phyloP scores from a whole-genome alignment of 345 rosid genomes.

The Eucalyptus lansdowneana region DNA sequence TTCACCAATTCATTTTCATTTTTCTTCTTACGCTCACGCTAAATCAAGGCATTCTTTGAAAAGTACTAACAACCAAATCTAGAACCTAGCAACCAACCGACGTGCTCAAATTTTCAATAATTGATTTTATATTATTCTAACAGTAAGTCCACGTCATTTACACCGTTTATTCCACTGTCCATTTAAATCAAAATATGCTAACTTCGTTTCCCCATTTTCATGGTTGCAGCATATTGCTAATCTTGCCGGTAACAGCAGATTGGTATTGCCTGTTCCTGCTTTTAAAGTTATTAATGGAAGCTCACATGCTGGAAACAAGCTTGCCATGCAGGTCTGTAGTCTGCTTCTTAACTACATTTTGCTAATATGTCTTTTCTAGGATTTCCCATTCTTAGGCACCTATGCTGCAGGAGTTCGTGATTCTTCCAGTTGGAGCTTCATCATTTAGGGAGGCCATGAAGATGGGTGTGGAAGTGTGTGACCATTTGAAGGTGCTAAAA shows the following conservation, averaged over 20 bases:
- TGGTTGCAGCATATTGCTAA: constrained; percentile 72
- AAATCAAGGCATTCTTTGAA: too few relatives aligned
- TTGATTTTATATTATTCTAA: too few relatives aligned
- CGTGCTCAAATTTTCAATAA: too few relatives aligned
- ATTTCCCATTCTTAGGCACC: too few relatives aligned
- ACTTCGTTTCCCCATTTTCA: not conserved
- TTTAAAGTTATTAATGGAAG: constrained; percentile 93
- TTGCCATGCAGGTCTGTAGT: constrained; percentile 65
- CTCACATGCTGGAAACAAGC: constrained; percentile 93
- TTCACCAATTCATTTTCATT: too few relatives aligned
- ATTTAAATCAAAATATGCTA: not conserved
- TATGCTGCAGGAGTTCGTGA: constrained; percentile 65
- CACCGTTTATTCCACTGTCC: not conserved
- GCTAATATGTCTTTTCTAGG: too few relatives aligned
- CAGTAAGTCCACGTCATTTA: too few relatives aligned
- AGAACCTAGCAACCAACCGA: too few relatives aligned
- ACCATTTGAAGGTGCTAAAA: constrained; percentile 60
- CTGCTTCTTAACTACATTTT: not conserved
- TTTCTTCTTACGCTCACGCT: too few relatives aligned
- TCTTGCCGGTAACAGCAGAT: constrained; percentile 73
- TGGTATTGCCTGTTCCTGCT: constrained; percentile 93
- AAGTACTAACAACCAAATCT: too few relatives aligned
- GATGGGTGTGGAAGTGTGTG: constrained; percentile 90
- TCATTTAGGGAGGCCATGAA: constrained; percentile 94
- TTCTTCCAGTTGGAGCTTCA: constrained; percentile 88